Base-by-base conservation (phyloP, 192 early-diverging fungal genomes). In the Umbelopsis vinacea region DNA sequence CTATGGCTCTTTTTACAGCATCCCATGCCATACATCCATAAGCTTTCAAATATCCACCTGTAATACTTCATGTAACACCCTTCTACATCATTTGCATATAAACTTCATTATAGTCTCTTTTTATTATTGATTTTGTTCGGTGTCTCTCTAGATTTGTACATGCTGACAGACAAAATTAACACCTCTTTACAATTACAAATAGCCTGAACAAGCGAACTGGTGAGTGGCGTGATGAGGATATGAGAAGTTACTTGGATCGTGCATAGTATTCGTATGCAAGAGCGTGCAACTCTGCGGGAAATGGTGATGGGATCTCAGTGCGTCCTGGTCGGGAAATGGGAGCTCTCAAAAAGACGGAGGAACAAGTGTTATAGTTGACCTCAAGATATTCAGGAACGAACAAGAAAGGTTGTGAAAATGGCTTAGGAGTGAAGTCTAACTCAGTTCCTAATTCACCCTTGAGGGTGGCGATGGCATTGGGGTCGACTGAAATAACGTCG, bases 381-480 rank as follows among this genome's bases (percentile, higher is more conserved):
- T 99, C 97, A 29, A 99, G 90, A 79, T 99, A 99, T 60, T 94
- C 89, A 9, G 97, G 97, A 21, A 96, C 87, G 77, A 97, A 99
- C 89, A 99, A 91, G 87, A 92, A 96, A 12, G 97, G 95, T 76
- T 94, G 91, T 79, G 90, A 88, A 78, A 92, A 99, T 17, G 88
- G 87, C 37, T 79, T 85, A 14, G 90, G 85, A n/a, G 75, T 80
- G 74, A 92, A 93, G 19, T 82, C 82, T 29, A 92, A 83, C 50
- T 84, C 82, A 4, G 79, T 74, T n/a, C 75, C 83, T 52, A 84
- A 78, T 67, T 76, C 79, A 52, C 85, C 85, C 78, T 85, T 79
- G 70, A 95, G 79, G 9, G 86, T 89, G 23, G 78, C 80, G 22
- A 98, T 88, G 4, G 89, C 79, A 46, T 79, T 79, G 24, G 96